A percentile compares a stretch with the other conserved stretches of the same genome.
Conservation (phyloP, 1,284 basidiomycete species). For the Papiliotrema laurentii region DNA sequence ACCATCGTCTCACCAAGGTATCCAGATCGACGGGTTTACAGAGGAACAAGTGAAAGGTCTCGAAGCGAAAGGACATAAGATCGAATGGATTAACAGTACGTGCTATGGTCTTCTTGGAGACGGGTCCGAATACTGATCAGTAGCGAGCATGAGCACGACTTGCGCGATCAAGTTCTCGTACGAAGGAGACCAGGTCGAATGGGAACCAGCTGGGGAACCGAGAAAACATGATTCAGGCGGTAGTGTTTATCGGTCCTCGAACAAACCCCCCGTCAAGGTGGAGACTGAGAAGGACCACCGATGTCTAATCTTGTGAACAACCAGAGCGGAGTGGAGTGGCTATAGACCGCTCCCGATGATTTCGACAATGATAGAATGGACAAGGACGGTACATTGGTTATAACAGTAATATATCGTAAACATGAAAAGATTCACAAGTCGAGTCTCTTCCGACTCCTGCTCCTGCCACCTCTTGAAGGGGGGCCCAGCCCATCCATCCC, state of each 20-base stretch:
- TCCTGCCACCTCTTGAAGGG: neutral
- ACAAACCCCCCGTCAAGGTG: too few relatives aligned
- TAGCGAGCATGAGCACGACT: neutral
- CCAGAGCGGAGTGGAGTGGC: too few relatives aligned
- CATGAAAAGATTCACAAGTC: neutral
- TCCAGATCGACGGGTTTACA: slow-evolving; percentile 14
- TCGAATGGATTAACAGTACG: slow-evolving; percentile 19
- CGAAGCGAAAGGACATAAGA: slow-evolving; percentile 19
- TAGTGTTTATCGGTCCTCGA: too few relatives aligned
- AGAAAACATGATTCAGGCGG: slow-evolving; percentile 20
- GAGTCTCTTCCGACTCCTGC: slow-evolving; percentile 1
- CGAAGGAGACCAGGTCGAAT: neutral
- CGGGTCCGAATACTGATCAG: neutral
- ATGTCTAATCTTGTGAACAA: too few relatives aligned
- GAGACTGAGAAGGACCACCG: too few relatives aligned
- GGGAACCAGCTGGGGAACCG: slow-evolving; percentile 6
- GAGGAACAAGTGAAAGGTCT: slow-evolving; percentile 17
- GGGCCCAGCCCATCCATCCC: slow-evolving; percentile 1
- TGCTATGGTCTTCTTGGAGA: neutral
- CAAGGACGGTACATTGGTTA: too few relatives aligned
- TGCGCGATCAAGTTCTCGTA: slow-evolving; percentile 4
- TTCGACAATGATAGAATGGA: too few relatives aligned
- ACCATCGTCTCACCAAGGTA: slow-evolving; percentile 9
- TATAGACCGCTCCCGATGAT: too few relatives aligned
- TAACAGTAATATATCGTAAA: too few relatives aligned